Evolutionary conservation across 106 monocot genomes (phyloP).

Genomic region (Dendrobium huoshanense): DNA sequence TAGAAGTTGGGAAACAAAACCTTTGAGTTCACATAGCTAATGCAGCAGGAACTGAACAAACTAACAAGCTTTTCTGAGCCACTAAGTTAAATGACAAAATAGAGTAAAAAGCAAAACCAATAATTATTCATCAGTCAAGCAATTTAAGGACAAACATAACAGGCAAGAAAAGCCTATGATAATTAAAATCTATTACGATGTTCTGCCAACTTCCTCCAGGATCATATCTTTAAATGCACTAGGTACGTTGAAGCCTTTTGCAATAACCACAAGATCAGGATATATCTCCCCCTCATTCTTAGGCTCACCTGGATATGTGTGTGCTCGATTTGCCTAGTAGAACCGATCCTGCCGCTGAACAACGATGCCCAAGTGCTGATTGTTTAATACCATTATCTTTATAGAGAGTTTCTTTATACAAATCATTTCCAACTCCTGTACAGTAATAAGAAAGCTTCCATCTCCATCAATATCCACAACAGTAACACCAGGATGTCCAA

Average conservation of each 20-base stretch:
- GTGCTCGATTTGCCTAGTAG: slow-evolving; percentile 77
- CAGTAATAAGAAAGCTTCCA: slow-evolving; percentile 88
- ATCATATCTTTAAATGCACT: slow-evolving; percentile 24
- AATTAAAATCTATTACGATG: slow-evolving; percentile 20
- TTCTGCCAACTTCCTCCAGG: slow-evolving; percentile 83
- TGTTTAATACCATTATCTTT: slow-evolving; percentile 78
- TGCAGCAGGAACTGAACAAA: neutral
- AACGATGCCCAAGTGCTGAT: slow-evolving; percentile 95
- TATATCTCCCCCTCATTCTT: slow-evolving; percentile 52
- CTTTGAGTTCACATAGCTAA: neutral
- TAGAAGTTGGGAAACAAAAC: neutral
- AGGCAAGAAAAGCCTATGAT: neutral
- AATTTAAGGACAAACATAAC: neutral
- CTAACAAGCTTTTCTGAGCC: neutral
- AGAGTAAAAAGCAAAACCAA: neutral
- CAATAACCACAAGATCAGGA: slow-evolving; percentile 76
- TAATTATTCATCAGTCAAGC: neutral
- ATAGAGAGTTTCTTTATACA: slow-evolving; percentile 70
- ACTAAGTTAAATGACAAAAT: neutral
- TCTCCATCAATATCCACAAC: slow-evolving; percentile 92
- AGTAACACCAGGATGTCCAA: slow-evolving; percentile 64
- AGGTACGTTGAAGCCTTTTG: slow-evolving; percentile 70
- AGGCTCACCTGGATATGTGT: slow-evolving; percentile 72
- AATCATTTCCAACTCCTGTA: slow-evolving; percentile 78
- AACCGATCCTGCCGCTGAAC: slow-evolving; percentile 86